Evolutionary conservation across 2,329 filamentous ascomycete genomes (phyloP).

Genomic region (Chrysoporthe deuterocubensis): DNA sequence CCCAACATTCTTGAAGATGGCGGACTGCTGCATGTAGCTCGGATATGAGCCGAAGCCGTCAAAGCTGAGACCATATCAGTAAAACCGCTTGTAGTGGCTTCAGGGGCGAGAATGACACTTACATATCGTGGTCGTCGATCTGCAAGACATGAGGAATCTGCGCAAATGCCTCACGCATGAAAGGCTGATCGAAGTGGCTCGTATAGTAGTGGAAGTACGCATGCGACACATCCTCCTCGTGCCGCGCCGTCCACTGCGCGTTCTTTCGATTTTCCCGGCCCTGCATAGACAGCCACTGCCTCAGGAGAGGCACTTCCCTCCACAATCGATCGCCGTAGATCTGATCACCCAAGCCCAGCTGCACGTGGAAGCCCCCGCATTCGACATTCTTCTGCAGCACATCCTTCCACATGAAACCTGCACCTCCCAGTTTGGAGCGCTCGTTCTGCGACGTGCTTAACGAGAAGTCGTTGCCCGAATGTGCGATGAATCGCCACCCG

Average conservation of each 20-base stretch:
- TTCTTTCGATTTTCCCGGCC: constrained; percentile 93
- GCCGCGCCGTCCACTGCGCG: constrained; percentile 87
- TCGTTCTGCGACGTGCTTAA: constrained; percentile 86
- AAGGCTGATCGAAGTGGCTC: constrained; percentile 96
- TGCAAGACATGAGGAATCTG: constrained; percentile 94
- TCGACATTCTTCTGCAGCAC: constrained; percentile 97
- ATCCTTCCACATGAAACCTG: constrained; percentile 98
- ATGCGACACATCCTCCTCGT: constrained; percentile 94
- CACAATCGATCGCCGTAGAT: constrained; percentile 95
- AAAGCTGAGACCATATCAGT: constrained; percentile 61
- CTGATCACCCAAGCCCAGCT: constrained; percentile 89
- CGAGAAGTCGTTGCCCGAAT: constrained; percentile 95
- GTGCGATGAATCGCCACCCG: constrained; percentile 93
- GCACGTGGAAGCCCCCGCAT: constrained; percentile 92
- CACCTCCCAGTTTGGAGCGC: constrained; percentile 80
- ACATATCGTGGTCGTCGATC: constrained; percentile 98
- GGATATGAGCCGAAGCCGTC: constrained; percentile 97
- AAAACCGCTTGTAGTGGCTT: constrained; percentile 41
- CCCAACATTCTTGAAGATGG: constrained; percentile 98
- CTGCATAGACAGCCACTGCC: constrained; percentile 92
- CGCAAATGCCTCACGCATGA: constrained; percentile 91
- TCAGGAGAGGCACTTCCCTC: constrained; percentile 92
- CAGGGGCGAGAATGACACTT: constrained; percentile 76
- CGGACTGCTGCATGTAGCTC: constrained; percentile 96
- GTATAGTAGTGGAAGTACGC: constrained; percentile 99